A percentile compares a stretch with the other conserved stretches of the same genome.
Evolutionary conservation across 495 filamentous ascomycete genomes (phyloP).

Genomic region (Penicillium coprophilum): DNA sequence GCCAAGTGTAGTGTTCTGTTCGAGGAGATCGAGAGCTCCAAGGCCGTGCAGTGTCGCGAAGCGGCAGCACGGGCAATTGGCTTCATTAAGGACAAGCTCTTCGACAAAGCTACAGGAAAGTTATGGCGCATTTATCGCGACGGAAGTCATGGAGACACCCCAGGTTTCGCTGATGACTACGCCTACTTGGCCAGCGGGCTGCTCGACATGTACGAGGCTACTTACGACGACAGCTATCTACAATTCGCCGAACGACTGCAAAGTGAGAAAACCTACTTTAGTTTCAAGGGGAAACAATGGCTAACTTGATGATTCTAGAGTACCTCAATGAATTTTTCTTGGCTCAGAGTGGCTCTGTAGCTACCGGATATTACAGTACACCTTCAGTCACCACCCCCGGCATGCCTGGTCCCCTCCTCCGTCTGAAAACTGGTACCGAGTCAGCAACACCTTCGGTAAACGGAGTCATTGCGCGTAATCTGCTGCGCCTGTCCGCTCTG

Average conservation of each 20-base stretch:
- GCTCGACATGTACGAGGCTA: conserved; percentile 84
- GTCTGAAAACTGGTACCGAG: conserved; percentile 93
- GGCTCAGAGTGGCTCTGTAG: conserved; percentile 45
- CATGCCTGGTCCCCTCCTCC: conserved; percentile 73
- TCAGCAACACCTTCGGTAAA: conserved; percentile 86
- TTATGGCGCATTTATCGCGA: conserved; percentile 78
- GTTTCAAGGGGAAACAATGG: neutral
- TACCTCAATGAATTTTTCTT: conserved; percentile 69
- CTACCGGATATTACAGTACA: conserved; percentile 87
- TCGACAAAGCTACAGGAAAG: conserved; percentile 58
- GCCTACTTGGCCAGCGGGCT: conserved; percentile 84
- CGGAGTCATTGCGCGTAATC: conserved; percentile 76
- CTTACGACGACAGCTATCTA: conserved; percentile 76
- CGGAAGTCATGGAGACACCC: conserved; percentile 62
- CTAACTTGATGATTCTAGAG: conserved; percentile 43
- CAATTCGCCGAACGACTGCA: conserved; percentile 83
- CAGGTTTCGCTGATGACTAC: conserved; percentile 92
- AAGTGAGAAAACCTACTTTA: conserved; percentile 43
- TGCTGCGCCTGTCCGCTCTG: conserved; percentile 72
- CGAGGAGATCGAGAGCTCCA: conserved; percentile 55
- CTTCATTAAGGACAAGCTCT: conserved; percentile 81
- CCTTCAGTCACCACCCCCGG: conserved; percentile 60
- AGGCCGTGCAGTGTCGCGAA: conserved; percentile 56
- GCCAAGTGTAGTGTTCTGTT: conserved; percentile 71
- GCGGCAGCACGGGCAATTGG: conserved; percentile 66